Conservation (phyloP, 2,329 filamentous ascomycete species). For the Xylaria sp. region DNA sequence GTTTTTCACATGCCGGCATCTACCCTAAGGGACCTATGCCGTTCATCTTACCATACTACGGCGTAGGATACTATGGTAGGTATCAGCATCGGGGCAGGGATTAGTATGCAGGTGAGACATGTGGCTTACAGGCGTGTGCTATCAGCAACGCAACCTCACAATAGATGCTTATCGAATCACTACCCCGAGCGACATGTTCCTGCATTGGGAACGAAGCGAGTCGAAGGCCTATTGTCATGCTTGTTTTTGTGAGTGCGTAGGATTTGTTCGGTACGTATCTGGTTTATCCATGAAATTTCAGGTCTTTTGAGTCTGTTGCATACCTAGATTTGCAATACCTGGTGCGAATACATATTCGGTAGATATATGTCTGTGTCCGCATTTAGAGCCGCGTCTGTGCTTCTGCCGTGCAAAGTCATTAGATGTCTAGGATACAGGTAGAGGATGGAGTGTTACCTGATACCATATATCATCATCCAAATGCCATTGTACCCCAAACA, state of each 20-base stretch:
- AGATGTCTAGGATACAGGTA: not conserved
- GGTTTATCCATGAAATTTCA: not conserved
- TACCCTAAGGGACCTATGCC: conserved; percentile 10
- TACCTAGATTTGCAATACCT: too few relatives aligned
- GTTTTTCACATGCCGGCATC: conserved; percentile 15
- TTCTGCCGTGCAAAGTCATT: not conserved
- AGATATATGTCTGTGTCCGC: not conserved
- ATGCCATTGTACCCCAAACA: not conserved
- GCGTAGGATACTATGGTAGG: not conserved
- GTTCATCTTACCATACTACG: not conserved
- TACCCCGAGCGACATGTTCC: conserved; percentile 28
- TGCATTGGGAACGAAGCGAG: conserved; percentile 27
- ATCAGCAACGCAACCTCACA: conserved; percentile 1
- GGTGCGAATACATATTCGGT: too few relatives aligned
- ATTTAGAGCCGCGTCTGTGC: not conserved
- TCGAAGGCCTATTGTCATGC: not conserved
- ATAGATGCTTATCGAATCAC: conserved; percentile 25
- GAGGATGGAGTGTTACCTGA: conserved; percentile 8
- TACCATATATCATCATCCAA: conserved; percentile 1
- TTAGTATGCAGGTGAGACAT: conserved; percentile 30
- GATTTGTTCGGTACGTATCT: not conserved
- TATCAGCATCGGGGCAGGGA: conserved; percentile 17
- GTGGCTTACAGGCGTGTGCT: conserved; percentile 31
- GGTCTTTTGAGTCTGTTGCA: too few relatives aligned
- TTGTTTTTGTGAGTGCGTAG: not conserved